phyloP scores from a whole-genome alignment of 768 basidiomycete genomes.

The Agrocybe pediades region DNA sequence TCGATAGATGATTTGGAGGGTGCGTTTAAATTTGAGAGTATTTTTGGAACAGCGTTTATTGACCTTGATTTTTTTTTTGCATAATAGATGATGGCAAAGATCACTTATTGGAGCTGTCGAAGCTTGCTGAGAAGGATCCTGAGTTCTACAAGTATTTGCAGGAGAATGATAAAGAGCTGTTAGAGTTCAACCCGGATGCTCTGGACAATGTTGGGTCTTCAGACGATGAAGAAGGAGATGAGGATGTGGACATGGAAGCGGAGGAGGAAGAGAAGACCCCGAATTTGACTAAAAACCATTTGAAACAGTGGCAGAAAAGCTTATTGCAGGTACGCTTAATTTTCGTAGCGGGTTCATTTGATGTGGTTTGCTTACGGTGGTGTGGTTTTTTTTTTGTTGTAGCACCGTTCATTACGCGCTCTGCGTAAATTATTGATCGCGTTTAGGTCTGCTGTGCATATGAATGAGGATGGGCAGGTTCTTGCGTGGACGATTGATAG shows the following conservation, averaged over 20 bases:
- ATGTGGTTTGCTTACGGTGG: not conserved
- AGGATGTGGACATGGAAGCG: conserved; percentile 50
- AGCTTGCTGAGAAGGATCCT: conserved; percentile 95
- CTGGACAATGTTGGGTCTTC: conserved; percentile 42
- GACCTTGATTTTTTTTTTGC: conserved; percentile 4
- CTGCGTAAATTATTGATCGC: conserved; percentile 84
- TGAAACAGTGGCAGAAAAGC: conserved; percentile 87
- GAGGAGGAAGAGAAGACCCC: conserved; percentile 50
- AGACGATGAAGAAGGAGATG: conserved; percentile 46
- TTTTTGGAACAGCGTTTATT: not conserved
- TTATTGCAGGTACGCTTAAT: conserved; percentile 68
- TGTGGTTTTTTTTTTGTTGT: not conserved
- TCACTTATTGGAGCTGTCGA: conserved; percentile 82
- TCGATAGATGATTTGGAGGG: conserved; percentile 77
- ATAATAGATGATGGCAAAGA: conserved; percentile 63
- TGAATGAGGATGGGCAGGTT: conserved; percentile 82
- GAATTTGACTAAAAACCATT: conserved; percentile 65
- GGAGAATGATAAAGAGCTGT: conserved; percentile 91
- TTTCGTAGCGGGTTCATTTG: not conserved
- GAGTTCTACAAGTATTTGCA: conserved; percentile 98
- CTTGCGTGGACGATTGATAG: conserved; percentile 88
- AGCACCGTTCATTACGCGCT: conserved; percentile 87
- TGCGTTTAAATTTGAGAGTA: conserved; percentile 11
- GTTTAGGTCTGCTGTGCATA: conserved; percentile 87
- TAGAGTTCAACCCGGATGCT: conserved; percentile 67